Base-by-base conservation (phyloP, 768 basidiomycete species). In the Postia placenta region DNA sequence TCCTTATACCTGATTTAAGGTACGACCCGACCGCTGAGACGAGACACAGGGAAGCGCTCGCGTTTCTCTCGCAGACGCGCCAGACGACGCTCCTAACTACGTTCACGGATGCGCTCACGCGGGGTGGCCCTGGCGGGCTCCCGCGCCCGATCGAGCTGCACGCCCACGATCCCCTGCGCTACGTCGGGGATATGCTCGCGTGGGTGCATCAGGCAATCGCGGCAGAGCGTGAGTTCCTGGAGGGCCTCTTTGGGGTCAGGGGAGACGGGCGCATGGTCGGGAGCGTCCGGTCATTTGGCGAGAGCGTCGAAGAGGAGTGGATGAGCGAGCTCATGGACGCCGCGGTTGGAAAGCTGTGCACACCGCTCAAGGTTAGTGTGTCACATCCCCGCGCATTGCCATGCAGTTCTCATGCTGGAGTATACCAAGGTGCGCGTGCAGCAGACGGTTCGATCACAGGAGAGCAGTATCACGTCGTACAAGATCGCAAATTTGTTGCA, bases 171-270 rank as follows among this genome's bases (percentile, higher is more conserved):
- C 95, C 96, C 0, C 77, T 92, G 56, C 83, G 95, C 26, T 99
- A 99, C 62, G 83, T 95, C 12, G 96, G 96, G 12, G 95, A 98
- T 67, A 98, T 98, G 90, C 81, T 98, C 6, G 95, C 94, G 0
- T 97, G 95, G 95, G 84, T 97, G 0, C 95, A 99, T 66, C 95
- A 98, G 54, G 80, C 87, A 0, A 92, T 96, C 52, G 96, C 96
- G 0, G 88, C 88, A 1, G 96, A 99, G 61, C 85, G 85, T 38
- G 96, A 98, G 68, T 93, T 94, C 58, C 74, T 99, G 19, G 93
- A 97, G 60, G 74, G 81, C 27, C 65, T 98, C 22, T 97, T 98
- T 54, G 86, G 79, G 5, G 59, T 92, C 43, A 77, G 74, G 45
- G 73, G 69, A 33, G 79, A 82, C 47, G 26, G 64, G 52, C 67